Base-by-base conservation (phyloP, 2,329 filamentous ascomycete genomes). In the Cryphonectria japonica region DNA sequence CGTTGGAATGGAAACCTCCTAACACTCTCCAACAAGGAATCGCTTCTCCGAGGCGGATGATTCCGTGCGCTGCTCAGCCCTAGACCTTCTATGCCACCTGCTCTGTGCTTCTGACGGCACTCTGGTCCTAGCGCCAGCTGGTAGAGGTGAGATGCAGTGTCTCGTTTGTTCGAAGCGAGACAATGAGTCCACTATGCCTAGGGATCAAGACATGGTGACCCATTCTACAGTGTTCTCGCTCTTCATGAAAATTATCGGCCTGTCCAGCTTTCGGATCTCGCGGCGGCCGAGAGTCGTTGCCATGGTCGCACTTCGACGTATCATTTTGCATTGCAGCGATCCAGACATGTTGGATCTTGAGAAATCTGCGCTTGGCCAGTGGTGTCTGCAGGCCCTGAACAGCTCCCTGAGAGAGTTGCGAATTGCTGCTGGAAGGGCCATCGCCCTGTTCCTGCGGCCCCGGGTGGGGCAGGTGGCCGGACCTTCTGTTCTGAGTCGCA, bases 381-480 rank as follows among this genome's bases (percentile, higher is more conserved):
- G 93, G 88, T 95, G 94, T 77, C 82, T 98, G 5, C 89, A 92
- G 75, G 93, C 92, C 0, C 83, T 98, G 54, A 91, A 91, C 74
- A 97, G 95, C 79, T 97, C 95, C 1, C 80, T 94, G 29, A 88
- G 95, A 77, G 96, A 98, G 78, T 83, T 98, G 39, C 90, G 95
- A 43, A 88, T 98, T 75, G 92, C 92, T 52, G 92, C 95, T 71
- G 92, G 92, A 84, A 91, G 84, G 77, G 82, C 78, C 68, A 71
- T 73, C 11, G 65, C 67, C 8, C 69, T 69, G 46, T 73, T 73
- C 43, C 19, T 73, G 41, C 69, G 69, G 41, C 67, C 29, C 13
- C 14, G 32, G n/a, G 34, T 73, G 2, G 34, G 63, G 29, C 57
- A 63, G 19, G 67, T 67, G 26, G 52, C 65, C 54, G 71, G 63